Base-by-base conservation (phyloP, 768 basidiomycete species). In the Chalciporus piperatus region DNA sequence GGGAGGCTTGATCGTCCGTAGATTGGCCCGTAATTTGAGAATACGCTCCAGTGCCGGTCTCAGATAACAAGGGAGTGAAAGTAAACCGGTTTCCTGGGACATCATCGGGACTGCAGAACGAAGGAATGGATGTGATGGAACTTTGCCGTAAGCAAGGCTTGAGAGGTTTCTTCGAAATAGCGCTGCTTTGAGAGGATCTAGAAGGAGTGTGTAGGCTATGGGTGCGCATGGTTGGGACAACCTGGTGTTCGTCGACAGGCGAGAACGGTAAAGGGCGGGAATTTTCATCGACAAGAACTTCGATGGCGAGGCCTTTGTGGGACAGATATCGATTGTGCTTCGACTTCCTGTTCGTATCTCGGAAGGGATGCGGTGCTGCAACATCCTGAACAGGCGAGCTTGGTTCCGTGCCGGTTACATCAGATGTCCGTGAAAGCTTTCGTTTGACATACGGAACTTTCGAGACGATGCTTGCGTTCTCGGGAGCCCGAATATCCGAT, bases 111-210 rank as follows among this genome's bases (percentile, higher is more conserved):
- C 41, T 54, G 33, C 7, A 43, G 30, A 11, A 19, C 7, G 25
- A 8, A 25, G 50, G 17, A 6, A 2, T 48, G 20, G 33, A 11
- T 28, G 20, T 16, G 13, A 41, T 25, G 2, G 25, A 38, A 20
- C n/a, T 45, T 38, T 45, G 52, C 28, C 48, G 45, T 46, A 56
- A 28, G 13, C 62, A 59, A 9, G 62, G 47, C 19, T 57, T 52
- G 4, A 50, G 56, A 7, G 62, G 51, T 13, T 47, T 52, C 41
- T 23, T 48, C 2, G 45, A 47, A 10, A 17, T 8, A 13, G 43
- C 40, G 14, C 47, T 50, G 25, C 19, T 20, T 19, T 25, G 22
- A 48, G 47, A 51, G 37, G 38, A 41, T 2, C 14, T 35, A 20
- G n/a, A 14, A 13, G 10, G 8, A 2, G 30, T 28, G 7, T 49